phyloP scores from a whole-genome alignment of 1,284 basidiomycete species.

The Inonotus hispidus region DNA sequence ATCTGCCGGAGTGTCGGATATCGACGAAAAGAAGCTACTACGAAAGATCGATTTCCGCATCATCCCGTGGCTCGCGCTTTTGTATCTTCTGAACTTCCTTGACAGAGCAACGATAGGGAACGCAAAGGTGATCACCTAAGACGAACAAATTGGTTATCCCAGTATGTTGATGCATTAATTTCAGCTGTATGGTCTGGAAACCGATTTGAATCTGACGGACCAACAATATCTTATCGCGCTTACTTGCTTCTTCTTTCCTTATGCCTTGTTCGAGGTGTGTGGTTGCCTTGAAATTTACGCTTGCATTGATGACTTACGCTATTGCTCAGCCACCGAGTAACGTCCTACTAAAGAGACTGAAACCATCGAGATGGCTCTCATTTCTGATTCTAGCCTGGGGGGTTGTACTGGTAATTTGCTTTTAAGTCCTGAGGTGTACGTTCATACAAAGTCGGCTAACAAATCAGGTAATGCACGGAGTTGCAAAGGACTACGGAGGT shows the following conservation, averaged over 20 bases:
- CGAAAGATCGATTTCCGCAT: slow-evolving; percentile 47
- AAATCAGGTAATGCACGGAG: slow-evolving; percentile 46
- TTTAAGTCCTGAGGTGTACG: background rate
- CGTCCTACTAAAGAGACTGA: slow-evolving; percentile 46
- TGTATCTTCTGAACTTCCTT: slow-evolving; percentile 59
- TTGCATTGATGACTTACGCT: background rate
- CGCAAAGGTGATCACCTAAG: slow-evolving; percentile 36
- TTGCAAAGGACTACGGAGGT: slow-evolving; percentile 44
- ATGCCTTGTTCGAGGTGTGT: slow-evolving; percentile 46
- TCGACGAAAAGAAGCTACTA: slow-evolving; percentile 44
- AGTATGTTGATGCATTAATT: slow-evolving; percentile 7
- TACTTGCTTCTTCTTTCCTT: slow-evolving; percentile 56
- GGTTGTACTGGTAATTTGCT: slow-evolving; percentile 44
- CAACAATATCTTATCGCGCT: slow-evolving; percentile 49
- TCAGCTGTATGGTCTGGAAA: slow-evolving; percentile 44
- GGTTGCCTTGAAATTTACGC: background rate
- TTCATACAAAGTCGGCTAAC: slow-evolving; percentile 1
- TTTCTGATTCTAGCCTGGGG: slow-evolving; percentile 53
- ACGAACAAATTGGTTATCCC: slow-evolving; percentile 20
- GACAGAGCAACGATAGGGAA: slow-evolving; percentile 66
- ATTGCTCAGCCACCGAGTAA: slow-evolving; percentile 43
- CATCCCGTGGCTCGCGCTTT: slow-evolving; percentile 50
- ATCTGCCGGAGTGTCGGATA: background rate
- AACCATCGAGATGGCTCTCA: slow-evolving; percentile 57
- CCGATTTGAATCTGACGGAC: slow-evolving; percentile 43